These are phyloP conservation scores for Coemansia sp. DNA, from an alignment of 192 early-diverging fungal species.

Conservation along the genomic window DNA sequence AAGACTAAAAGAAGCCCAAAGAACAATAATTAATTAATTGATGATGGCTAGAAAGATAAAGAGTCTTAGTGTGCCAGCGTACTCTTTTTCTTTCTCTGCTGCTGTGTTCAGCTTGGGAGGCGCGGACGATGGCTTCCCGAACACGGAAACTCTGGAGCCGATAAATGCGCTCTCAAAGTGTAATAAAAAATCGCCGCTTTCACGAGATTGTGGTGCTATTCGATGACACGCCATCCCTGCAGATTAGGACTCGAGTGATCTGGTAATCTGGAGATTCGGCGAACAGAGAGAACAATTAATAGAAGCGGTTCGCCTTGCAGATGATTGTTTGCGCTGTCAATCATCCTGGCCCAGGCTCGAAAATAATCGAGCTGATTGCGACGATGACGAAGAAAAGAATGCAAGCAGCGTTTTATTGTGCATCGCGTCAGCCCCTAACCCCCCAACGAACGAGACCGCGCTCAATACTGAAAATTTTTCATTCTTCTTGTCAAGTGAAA, in stretches of 20 bases:
- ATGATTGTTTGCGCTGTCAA: background rate
- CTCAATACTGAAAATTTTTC: constrained; percentile 1
- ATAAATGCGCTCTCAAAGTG: background rate
- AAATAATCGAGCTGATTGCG: background rate
- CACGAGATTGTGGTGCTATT: background rate
- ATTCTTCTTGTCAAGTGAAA: background rate
- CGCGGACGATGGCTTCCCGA: background rate
- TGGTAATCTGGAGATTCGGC: background rate
- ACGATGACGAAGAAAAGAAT: background rate
- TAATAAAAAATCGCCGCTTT: background rate
- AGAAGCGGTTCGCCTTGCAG: background rate
- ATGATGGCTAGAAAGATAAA: background rate
- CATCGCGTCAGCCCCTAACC: background rate
- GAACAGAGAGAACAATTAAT: no score
- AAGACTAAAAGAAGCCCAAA: background rate
- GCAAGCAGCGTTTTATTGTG: background rate
- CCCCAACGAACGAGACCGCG: background rate
- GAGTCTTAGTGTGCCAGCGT: no score
- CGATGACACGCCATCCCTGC: background rate
- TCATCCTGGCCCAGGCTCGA: background rate
- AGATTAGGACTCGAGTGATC: background rate
- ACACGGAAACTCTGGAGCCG: background rate
- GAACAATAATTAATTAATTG: background rate
- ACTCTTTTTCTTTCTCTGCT: no score
- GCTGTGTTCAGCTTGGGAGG: background rate